Conservation (phyloP, 768 basidiomycete genomes). For the Russula lepida region DNA sequence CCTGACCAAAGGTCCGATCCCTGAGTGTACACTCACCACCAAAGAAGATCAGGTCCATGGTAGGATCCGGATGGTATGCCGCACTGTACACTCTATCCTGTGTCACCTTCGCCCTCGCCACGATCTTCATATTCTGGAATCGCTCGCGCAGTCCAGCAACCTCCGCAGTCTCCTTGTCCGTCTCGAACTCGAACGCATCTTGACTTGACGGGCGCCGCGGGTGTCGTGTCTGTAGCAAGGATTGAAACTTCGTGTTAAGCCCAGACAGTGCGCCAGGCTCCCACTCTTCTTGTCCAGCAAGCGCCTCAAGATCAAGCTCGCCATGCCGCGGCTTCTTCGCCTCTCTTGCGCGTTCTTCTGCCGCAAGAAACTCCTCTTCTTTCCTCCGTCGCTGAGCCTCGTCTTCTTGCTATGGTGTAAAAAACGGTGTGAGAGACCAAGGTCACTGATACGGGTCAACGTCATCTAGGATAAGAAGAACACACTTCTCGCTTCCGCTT, state of each 20-base stretch:
- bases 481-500: conserved; percentile 59
- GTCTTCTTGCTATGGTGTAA: conserved; percentile 36
- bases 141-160: conserved; percentile 46
- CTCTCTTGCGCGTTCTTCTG: conserved; percentile 51
- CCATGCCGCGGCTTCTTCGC: conserved; percentile 64
- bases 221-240: conserved; percentile 30
- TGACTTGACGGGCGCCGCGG: conserved; percentile 36
- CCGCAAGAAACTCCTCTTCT: conserved; percentile 52
- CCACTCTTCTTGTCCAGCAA: conserved; percentile 39
- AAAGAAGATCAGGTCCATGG: conserved; percentile 81
- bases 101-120: conserved; percentile 75
- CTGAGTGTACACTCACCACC: conserved; percentile 44
- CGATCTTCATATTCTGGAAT: conserved; percentile 50
- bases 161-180: conserved; percentile 40
- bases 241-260: conserved; percentile 40
- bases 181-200: conserved; percentile 45
- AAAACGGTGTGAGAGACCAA: neutral
- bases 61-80: conserved; percentile 70
- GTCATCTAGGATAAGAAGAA: neutral
- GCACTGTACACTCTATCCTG: conserved; percentile 67
- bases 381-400: conserved; percentile 43
- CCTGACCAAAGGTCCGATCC: neutral
- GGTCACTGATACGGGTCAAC: neutral
- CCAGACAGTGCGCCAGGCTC: conserved; percentile 37
- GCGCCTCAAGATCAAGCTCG: conserved; percentile 49